Base-by-base conservation (phyloP, 495 filamentous ascomycete genomes). In the Trichoderma erinaceum region DNA sequence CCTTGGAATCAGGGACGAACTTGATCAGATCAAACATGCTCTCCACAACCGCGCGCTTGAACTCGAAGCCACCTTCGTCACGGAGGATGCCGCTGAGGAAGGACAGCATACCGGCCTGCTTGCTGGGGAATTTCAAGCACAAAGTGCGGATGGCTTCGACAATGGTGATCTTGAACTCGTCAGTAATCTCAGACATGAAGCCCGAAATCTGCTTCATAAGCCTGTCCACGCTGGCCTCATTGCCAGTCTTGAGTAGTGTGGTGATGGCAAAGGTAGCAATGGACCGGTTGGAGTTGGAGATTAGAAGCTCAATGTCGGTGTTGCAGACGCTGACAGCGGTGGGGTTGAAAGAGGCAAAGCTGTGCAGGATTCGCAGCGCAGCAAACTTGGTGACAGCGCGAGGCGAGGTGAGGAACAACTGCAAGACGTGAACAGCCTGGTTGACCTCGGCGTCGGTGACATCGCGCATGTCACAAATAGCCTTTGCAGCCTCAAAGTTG, bases 11-110 rank as follows among this genome's bases (percentile, higher is more conserved):
- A 4, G 96, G 95, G 6, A 98, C 95, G 75, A 98, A 99, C 75
- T 97, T 97, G 79, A 99, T 99, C 56, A 99, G 83, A 76, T 99
- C 95, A 72, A 98, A 98, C 89, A 98, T 97, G 86, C 93, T 97
- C 82, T 98, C 96, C 61, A 99, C 94, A 27, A 99, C 95, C 63
- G 90, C 89, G 58, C 91, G 91, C 85, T 99, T 99, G 79, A 98
- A 98, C 66, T 98, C 96, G 75, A 97, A 99, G 63, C 95, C 96
- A 71, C 95, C 95, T 76, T 99, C 95, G 73, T 99, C 95, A 18
- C 95, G 87, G 65, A 99, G 80, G 52, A 98, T 96, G 29, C 93
- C 91, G 74, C 94, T 97, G 66, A 99, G 80, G 86, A 99, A 98
- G 29, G 90, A 84, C 41, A 99, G 89, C 92, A 99, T 98, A 70